Percentiles rank a stretch among this genome's conserved stretches.
phyloP scores from a whole-genome alignment of 2,329 filamentous ascomycete genomes.

The Fusarium paranaense region DNA sequence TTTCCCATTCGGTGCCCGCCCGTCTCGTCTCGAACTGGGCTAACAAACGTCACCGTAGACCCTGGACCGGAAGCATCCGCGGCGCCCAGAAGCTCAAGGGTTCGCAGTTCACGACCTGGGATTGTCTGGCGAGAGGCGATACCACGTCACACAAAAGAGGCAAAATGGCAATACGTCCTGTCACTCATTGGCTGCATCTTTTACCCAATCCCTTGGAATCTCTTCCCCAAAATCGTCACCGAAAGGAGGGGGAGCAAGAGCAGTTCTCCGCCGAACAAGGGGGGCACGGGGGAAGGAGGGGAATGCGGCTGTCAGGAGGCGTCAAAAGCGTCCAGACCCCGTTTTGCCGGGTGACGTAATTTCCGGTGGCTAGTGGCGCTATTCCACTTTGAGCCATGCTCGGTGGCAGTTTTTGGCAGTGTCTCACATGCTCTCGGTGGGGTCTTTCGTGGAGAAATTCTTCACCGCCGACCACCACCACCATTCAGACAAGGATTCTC shows the following conservation, averaged over 20 bases:
- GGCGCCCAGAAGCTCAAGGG: background rate
- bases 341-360: constrained; percentile 40
- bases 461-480: constrained; percentile 35
- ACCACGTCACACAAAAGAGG: constrained; percentile 15
- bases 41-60: constrained; percentile 23
- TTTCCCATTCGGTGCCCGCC: background rate
- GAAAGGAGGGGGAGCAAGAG: constrained; percentile 8
- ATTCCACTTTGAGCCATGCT: constrained; percentile 17
- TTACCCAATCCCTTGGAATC: constrained; percentile 1
- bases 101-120: background rate
- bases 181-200: constrained; percentile 1
- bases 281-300: background rate
- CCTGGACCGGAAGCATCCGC: constrained; percentile 14
- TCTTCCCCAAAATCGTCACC: constrained; percentile 23
- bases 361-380: constrained; percentile 30
- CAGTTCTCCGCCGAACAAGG: constrained; percentile 10
- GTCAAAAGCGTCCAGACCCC: constrained; percentile 17
- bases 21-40: background rate
- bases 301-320: constrained; percentile 14
- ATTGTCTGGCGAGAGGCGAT: background rate
- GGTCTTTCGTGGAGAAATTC: background rate
- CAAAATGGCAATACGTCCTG: background rate
- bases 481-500: constrained; percentile 8
- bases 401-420: constrained; percentile 42
- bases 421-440: constrained; percentile 38